Percentiles rank a stretch among this genome's conserved stretches.
phyloP scores from a whole-genome alignment of 306 rosid genomes.

The Cicer chorassanicum region DNA sequence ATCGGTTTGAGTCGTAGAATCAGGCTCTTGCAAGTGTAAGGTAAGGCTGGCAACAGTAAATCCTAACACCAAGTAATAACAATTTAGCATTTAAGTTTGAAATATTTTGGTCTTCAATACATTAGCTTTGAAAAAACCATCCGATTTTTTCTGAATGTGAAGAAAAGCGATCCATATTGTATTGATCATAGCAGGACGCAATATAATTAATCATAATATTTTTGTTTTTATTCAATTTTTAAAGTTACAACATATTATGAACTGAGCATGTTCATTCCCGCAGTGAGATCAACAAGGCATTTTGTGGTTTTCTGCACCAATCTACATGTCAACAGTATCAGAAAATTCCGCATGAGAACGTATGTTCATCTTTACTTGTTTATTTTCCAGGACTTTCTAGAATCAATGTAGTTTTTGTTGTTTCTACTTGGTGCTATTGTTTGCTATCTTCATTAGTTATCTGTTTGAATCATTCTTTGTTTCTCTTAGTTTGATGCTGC shows the following conservation, averaged over 20 bases:
- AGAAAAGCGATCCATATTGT: neutral
- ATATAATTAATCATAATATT: neutral
- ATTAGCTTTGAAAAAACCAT: neutral
- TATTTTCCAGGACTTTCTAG: constrained; percentile 28
- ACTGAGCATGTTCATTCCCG: constrained; percentile 46
- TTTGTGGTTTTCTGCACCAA: constrained; percentile 78
- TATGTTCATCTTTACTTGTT: constrained; percentile 43
- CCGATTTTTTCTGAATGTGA: neutral
- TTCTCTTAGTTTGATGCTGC: constrained; percentile 50
- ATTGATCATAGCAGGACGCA: neutral
- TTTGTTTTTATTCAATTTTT: neutral
- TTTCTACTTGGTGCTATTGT: neutral
- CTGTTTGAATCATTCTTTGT: constrained; percentile 28
- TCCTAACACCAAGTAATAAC: neutral
- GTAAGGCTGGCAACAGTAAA: neutral
- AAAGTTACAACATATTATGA: constrained; percentile 26
- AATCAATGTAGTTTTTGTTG: constrained; percentile 11
- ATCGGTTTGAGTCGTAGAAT: neutral
- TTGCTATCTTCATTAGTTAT: constrained; percentile 30
- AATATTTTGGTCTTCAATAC: neutral
- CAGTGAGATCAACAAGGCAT: constrained; percentile 92
- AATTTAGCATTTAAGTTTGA: neutral
- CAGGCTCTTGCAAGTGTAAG: neutral
- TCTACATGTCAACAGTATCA: constrained; percentile 50
- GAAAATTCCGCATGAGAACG: constrained; percentile 52